phyloP scores from a whole-genome alignment of 768 basidiomycete species.

The Termitomyces heimii region DNA sequence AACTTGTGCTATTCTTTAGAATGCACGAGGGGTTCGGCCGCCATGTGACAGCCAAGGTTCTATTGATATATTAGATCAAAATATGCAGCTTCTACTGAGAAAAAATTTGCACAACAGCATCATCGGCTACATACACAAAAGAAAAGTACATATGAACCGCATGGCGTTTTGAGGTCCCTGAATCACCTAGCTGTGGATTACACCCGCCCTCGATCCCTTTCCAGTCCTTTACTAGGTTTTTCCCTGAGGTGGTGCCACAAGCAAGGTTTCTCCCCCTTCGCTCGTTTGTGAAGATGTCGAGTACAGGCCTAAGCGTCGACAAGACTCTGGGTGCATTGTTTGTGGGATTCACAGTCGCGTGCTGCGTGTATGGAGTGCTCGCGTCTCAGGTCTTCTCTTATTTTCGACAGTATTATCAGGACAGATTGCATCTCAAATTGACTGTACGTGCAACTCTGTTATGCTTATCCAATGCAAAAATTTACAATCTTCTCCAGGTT shows the following conservation, averaged over 20 bases:
- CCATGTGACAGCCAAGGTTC: constrained; percentile 4
- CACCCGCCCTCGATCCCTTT: background rate
- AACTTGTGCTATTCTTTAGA: background rate
- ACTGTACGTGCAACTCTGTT: constrained; percentile 32
- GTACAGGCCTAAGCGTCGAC: constrained; percentile 20
- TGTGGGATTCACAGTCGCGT: constrained; percentile 51
- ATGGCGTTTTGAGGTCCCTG: background rate
- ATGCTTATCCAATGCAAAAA: background rate
- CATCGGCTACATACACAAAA: background rate
- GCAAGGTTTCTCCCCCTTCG: background rate
- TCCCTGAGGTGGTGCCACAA: background rate
- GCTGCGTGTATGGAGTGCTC: constrained; percentile 48
- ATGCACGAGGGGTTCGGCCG: background rate
- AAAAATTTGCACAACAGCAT: background rate
- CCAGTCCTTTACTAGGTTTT: background rate
- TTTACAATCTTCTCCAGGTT: constrained; percentile 22
- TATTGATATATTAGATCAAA: constrained; percentile 6
- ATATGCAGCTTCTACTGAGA: background rate
- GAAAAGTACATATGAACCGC: background rate
- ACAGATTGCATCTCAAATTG: constrained; percentile 43
- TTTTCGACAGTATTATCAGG: constrained; percentile 47
- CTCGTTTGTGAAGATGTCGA: constrained; percentile 7
- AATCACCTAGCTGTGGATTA: background rate
- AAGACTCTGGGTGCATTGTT: constrained; percentile 58
- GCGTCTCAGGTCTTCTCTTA: constrained; percentile 50